Percentiles rank a stretch among this genome's conserved stretches.
phyloP scores from a whole-genome alignment of 495 filamentous ascomycete species.

The Aspergillus ellipticus region DNA sequence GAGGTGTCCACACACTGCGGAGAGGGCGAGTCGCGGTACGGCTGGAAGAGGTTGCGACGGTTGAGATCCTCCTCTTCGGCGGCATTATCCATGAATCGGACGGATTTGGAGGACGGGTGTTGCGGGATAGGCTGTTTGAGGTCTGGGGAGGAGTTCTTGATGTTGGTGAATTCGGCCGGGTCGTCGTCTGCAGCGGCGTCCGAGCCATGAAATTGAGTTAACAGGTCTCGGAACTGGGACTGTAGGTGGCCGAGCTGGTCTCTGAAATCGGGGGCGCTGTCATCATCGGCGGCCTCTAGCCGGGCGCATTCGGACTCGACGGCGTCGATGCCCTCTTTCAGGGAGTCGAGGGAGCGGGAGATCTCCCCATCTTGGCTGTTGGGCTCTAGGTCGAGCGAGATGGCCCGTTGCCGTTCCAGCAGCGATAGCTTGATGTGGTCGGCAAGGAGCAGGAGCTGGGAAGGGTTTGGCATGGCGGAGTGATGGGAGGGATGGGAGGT shows the following conservation, averaged over 20 bases:
- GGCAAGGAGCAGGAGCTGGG: slow-evolving; percentile 52
- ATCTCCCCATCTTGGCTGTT: slow-evolving; percentile 88
- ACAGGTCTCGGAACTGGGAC: slow-evolving; percentile 55
- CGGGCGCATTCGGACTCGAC: slow-evolving; percentile 64
- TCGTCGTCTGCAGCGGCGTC: slow-evolving; percentile 47
- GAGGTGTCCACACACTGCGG: slow-evolving; percentile 61
- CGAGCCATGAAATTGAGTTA: slow-evolving; percentile 59
- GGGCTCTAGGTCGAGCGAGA: slow-evolving; percentile 76
- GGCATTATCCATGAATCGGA: slow-evolving; percentile 81
- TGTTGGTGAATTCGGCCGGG: slow-evolving; percentile 65
- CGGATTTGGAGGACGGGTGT: slow-evolving; percentile 63
- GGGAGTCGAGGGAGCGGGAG: slow-evolving; percentile 78
- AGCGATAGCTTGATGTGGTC: slow-evolving; percentile 55
- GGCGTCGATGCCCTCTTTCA: slow-evolving; percentile 76
- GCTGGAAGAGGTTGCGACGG: slow-evolving; percentile 59
- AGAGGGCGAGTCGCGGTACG: slow-evolving; percentile 58
- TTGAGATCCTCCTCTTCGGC: slow-evolving; percentile 50
- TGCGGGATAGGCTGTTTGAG: slow-evolving; percentile 47
- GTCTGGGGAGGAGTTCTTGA: slow-evolving; percentile 40
- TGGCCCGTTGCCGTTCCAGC: slow-evolving; percentile 85
- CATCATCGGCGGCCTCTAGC: slow-evolving; percentile 58
- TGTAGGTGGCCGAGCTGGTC: slow-evolving; percentile 62
- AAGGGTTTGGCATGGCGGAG: slow-evolving; percentile 54
- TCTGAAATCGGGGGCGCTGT: slow-evolving; percentile 57
- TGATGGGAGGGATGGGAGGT: slow-evolving; percentile 4